Percentiles rank a stretch among this genome's conserved stretches.
These are phyloP conservation scores for Hypoxylon fuscum DNA, from an alignment of 495 filamentous ascomycete genomes.

Conservation along the genomic window DNA sequence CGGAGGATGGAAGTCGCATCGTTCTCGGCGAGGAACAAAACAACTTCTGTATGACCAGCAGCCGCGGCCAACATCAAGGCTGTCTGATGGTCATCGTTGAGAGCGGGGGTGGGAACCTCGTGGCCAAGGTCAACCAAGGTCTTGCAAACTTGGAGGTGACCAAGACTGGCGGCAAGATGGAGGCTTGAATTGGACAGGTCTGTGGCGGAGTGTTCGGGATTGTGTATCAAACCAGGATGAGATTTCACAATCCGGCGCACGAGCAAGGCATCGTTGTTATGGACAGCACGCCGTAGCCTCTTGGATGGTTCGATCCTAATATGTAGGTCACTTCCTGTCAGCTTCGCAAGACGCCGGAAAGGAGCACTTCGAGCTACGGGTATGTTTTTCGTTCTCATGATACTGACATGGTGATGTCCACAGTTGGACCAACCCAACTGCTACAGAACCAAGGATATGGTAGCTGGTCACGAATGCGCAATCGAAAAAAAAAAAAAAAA, in stretches of 20 bases:
- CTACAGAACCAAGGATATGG: no score
- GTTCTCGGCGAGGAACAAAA: slow-evolving; percentile 62
- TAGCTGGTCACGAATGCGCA: no score
- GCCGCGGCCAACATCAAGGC: slow-evolving; percentile 71
- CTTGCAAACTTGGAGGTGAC: slow-evolving; percentile 68
- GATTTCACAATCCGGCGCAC: slow-evolving; percentile 76
- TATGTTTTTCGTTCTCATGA: background rate
- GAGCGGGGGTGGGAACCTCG: slow-evolving; percentile 66
- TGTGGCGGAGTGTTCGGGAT: slow-evolving; percentile 68
- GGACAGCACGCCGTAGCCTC: slow-evolving; percentile 77
- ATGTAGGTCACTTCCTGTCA: background rate
- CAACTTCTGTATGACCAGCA: slow-evolving; percentile 67
- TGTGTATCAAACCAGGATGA: slow-evolving; percentile 72
- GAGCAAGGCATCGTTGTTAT: slow-evolving; percentile 72
- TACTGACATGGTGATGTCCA: background rate
- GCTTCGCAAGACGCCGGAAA: background rate
- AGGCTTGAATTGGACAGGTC: slow-evolving; percentile 75
- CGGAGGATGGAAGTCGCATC: slow-evolving; percentile 56
- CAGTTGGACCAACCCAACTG: no score
- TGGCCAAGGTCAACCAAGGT: slow-evolving; percentile 64
- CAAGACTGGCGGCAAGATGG: slow-evolving; percentile 76
- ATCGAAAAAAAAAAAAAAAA: no score
- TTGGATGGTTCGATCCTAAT: slow-evolving; percentile 71
- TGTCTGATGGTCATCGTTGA: slow-evolving; percentile 77
- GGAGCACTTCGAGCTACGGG: background rate